Evolutionary conservation across 2,329 filamentous ascomycete genomes (phyloP).

Genomic region (Albophoma yamanashiensis): DNA sequence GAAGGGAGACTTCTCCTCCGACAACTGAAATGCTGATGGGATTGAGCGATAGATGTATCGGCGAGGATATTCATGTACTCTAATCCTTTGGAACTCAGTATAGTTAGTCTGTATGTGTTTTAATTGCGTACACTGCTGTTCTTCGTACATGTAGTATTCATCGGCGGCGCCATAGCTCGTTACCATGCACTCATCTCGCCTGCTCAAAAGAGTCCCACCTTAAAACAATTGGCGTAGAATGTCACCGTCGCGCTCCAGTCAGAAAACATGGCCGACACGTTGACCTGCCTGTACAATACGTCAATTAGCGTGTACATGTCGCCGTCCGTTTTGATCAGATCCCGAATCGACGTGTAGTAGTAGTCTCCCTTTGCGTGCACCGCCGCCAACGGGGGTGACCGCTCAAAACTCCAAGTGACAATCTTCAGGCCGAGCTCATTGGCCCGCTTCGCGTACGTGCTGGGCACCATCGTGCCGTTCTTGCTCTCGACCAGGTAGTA

Average conservation of each 20-base stretch:
- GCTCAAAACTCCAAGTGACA: constrained; percentile 59
- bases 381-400: constrained; percentile 47
- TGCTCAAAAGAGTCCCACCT: constrained; percentile 7
- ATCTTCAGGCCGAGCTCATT: constrained; percentile 53
- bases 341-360: constrained; percentile 45
- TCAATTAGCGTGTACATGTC: constrained; percentile 58
- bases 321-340: constrained; percentile 49
- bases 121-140: neutral
- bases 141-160: neutral
- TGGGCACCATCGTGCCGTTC: constrained; percentile 47
- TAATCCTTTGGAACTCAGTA: too few relatives aligned
- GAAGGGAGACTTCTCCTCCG: too few relatives aligned
- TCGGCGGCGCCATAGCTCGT: neutral
- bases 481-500: constrained; percentile 47
- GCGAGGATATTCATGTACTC: too few relatives aligned
- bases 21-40: too few relatives aligned
- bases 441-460: constrained; percentile 49
- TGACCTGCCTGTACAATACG: constrained; percentile 50
- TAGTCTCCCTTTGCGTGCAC: constrained; percentile 34
- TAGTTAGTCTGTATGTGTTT: neutral
- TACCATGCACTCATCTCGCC: neutral
- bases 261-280: constrained; percentile 51
- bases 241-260: constrained; percentile 62
- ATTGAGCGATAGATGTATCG: too few relatives aligned
- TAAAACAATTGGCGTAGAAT: constrained; percentile 64